Percentiles rank a stretch among this genome's conserved stretches.
phyloP scores from a whole-genome alignment of 2,329 filamentous ascomycete species.

The Chaetomiaceae sp. region DNA sequence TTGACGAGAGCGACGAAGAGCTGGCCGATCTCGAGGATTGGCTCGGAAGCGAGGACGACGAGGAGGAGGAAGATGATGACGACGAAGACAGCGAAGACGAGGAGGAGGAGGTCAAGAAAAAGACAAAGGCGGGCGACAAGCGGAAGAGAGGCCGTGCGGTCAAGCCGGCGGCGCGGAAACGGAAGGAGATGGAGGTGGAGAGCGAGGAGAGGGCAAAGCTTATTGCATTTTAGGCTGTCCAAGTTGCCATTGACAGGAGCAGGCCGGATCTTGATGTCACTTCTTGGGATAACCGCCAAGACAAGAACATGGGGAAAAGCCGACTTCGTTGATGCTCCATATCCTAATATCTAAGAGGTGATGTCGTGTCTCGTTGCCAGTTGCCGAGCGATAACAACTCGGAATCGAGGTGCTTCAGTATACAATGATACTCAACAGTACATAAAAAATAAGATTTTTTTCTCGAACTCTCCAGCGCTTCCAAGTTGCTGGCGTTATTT shows the following conservation, averaged over 20 bases:
- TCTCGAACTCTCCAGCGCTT: no score
- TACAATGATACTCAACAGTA: no score
- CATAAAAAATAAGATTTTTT: no score
- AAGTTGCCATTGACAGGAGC: neutral
- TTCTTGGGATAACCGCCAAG: no score
- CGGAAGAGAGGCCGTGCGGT: conserved; percentile 48
- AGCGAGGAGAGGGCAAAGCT: conserved; percentile 47
- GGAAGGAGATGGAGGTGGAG: conserved; percentile 78
- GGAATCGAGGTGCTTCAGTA: no score
- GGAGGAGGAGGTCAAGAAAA: conserved; percentile 45
- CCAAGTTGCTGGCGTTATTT: no score
- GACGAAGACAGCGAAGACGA: conserved; percentile 50
- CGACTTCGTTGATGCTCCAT: no score
- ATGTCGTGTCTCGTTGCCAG: no score
- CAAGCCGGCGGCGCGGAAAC: conserved; percentile 52
- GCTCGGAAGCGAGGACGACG: conserved; percentile 71
- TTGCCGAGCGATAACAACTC: no score
- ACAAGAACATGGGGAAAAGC: no score
- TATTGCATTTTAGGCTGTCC: conserved; percentile 28
- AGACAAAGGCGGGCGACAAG: conserved; percentile 55
- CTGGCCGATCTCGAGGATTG: conserved; percentile 84
- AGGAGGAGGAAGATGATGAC: conserved; percentile 53
- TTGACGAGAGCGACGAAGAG: conserved; percentile 79
- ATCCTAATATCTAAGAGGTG: no score
- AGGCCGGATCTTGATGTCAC: neutral